Conservation (phyloP, 1,284 basidiomycete species). For the Fomitiporia mediterranea region DNA sequence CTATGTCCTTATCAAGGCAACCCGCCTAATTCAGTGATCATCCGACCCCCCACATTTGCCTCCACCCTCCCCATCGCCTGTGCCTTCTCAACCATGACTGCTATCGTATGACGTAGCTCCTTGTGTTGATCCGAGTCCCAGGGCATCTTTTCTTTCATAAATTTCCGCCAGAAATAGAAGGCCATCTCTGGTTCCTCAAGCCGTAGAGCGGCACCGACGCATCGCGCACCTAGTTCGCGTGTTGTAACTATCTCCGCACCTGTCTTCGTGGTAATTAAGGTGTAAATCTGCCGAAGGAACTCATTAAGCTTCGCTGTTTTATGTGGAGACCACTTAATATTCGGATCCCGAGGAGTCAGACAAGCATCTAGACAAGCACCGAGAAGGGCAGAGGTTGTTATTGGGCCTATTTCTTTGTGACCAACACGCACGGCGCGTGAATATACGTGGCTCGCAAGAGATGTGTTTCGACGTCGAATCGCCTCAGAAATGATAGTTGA, state of each 20-base stretch:
- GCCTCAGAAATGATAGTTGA: slow-evolving; percentile 59
- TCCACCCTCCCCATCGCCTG: slow-evolving; percentile 30
- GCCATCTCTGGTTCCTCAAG: slow-evolving; percentile 47
- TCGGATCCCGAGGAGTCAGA: background rate
- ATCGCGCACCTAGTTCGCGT: slow-evolving; percentile 44
- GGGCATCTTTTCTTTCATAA: slow-evolving; percentile 43
- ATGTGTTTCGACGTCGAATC: slow-evolving; percentile 38
- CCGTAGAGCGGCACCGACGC: slow-evolving; percentile 46
- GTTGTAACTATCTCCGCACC: slow-evolving; percentile 36
- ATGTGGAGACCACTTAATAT: no score
- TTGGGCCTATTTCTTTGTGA: slow-evolving; percentile 36
- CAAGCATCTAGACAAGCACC: slow-evolving; percentile 31
- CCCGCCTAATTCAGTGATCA: slow-evolving; percentile 34
- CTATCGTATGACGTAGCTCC: slow-evolving; percentile 39
- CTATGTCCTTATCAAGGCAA: background rate
- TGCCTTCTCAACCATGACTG: slow-evolving; percentile 31
- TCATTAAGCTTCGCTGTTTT: slow-evolving; percentile 20
- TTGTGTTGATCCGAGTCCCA: slow-evolving; percentile 46
- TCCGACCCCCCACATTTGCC: slow-evolving; percentile 26
- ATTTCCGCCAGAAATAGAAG: slow-evolving; percentile 52
- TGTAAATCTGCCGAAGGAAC: slow-evolving; percentile 40
- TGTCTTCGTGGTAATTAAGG: slow-evolving; percentile 38
- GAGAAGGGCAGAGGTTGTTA: slow-evolving; percentile 47
- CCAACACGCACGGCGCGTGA: slow-evolving; percentile 34
- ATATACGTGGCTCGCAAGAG: slow-evolving; percentile 42